Conservation (phyloP, 352 stramenopile genomes). For the Poterioochromonas sp. region DNA sequence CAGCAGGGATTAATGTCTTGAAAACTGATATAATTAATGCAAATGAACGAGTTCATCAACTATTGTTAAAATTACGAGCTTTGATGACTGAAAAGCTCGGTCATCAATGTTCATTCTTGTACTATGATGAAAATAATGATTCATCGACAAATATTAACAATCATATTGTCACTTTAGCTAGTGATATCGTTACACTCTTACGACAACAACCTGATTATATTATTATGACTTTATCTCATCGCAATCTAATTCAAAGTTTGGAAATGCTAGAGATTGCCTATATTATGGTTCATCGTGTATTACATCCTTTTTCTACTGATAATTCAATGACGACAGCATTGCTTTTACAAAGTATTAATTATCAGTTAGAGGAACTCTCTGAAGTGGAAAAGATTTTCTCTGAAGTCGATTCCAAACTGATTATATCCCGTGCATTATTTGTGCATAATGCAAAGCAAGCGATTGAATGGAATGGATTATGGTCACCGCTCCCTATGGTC, state of each 20-base stretch:
- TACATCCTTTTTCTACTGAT: conserved; percentile 31
- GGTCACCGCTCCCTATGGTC: neutral
- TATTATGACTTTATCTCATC: neutral
- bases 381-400: neutral
- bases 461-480: neutral
- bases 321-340: conserved; percentile 17
- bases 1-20: neutral
- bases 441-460: neutral
- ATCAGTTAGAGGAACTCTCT: conserved; percentile 6
- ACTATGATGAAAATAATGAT: no score
- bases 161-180: neutral
- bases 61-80: conserved; percentile 2
- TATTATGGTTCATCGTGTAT: neutral
- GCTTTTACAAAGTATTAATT: conserved; percentile 19
- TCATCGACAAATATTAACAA: no score
- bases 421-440: conserved; percentile 3
- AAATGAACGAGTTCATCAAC: conserved; percentile 15
- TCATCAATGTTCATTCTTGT: neutral
- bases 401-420: neutral
- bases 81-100: neutral
- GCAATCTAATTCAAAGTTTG: neutral
- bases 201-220: conserved; percentile 18
- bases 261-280: conserved; percentile 9
- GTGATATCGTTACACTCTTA: conserved; percentile 16
- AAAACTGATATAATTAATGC: neutral